These are phyloP conservation scores for Amaranthus tricolor DNA, from an alignment of 179 eudicot species.

Conservation along the genomic window DNA sequence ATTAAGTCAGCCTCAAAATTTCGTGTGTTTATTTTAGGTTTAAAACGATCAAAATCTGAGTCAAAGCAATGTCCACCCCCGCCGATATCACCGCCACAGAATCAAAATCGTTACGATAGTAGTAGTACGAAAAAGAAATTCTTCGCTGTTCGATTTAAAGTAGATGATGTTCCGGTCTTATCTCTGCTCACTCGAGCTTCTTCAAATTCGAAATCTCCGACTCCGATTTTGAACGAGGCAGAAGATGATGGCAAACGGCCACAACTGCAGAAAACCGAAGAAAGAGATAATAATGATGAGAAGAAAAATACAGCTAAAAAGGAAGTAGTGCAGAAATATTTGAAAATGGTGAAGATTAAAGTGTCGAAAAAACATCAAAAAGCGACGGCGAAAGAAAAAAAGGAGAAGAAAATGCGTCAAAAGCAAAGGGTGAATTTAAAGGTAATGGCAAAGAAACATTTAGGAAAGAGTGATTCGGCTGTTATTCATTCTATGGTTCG, in stretches of 20 bases:
- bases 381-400: conserved; percentile 24
- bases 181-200: conserved; percentile 60
- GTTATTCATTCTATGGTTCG: conserved; percentile 26
- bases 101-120: too few relatives aligned
- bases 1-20: conserved; percentile 49
- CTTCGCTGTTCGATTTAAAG: conserved; percentile 50
- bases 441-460: conserved; percentile 50
- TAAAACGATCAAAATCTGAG: conserved; percentile 51
- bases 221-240: not conserved
- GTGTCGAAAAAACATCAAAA: conserved; percentile 49
- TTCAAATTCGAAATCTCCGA: conserved; percentile 2
- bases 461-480: conserved; percentile 67
- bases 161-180: conserved; percentile 53
- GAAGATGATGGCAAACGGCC: not conserved
- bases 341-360: conserved; percentile 62
- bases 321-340: conserved; percentile 59
- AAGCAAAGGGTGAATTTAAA: conserved; percentile 41
- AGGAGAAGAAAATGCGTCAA: conserved; percentile 14
- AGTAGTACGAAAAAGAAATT: conserved; percentile 25
- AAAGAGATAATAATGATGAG: conserved; percentile 21
- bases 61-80: conserved; percentile 21
- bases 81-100: not conserved
- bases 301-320: conserved; percentile 33
- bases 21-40: conserved; percentile 47
- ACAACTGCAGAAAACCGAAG: not conserved